Base-by-base conservation (phyloP, 2,329 filamentous ascomycete genomes). In the Claviceps spartinae region DNA sequence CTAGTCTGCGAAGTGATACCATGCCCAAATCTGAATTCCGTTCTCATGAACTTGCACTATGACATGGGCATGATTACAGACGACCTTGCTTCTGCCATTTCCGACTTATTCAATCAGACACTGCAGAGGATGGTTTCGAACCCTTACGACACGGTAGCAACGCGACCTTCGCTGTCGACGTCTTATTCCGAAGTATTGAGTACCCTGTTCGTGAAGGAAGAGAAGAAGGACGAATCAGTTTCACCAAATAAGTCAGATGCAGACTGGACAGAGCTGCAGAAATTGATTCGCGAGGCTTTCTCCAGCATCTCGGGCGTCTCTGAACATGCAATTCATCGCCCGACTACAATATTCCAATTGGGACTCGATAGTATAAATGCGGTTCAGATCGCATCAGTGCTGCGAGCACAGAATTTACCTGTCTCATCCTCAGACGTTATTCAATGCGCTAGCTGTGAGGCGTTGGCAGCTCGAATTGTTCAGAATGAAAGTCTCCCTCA, bases 351-450 rank as follows among this genome's bases (percentile, higher is more conserved):
- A 48, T 95, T 91, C 60, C 82, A 85, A 53, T 77, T 95, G n/a
- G 91, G 91, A 0, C 71, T 96, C 3, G 90, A 96, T 66, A 96
- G 90, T 63, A 93, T 97, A 60, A 90, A 85, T 54, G 86, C 88
- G 0, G 76, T 83, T 5, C 89, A 95, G 61, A 73, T 95, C 9
- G 86, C 88, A 0, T 75, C 79, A 1, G 69, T 75, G 26, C 70
- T 96, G 16, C 79, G 84, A 18, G 76, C 73, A 41, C 60, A 74
- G 18, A 82, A 81, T 0, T 69, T 81, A 41, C 61, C 64, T 1
- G 66, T 89, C 0, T 79, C 81, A 1, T 82, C 86, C 0, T 77
- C 81, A 1, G 86, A 95, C 63, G 81, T 96, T 14, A 76, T 96
- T 51, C 82, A 86, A 59, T 73, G 73, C 52, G 72, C 75, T 0